Conservation (phyloP, 2,329 filamentous ascomycete species). For the Exophiala bonariae region DNA sequence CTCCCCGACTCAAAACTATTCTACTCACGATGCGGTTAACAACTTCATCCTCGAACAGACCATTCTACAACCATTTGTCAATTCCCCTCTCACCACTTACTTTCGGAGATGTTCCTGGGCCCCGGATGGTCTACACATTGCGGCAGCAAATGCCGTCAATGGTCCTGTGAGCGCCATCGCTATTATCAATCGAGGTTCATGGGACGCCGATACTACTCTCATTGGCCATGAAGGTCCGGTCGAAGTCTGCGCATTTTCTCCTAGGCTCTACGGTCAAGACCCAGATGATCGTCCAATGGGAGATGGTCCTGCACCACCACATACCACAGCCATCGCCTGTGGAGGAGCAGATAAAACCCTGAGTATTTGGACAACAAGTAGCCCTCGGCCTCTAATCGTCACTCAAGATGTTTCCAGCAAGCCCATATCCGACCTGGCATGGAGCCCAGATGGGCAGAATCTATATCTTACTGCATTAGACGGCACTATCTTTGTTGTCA, state of each 20-base stretch:
- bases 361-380: slow-evolving; percentile 97
- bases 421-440: slow-evolving; percentile 89
- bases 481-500: slow-evolving; percentile 77
- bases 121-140: slow-evolving; percentile 94
- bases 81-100: slow-evolving; percentile 92
- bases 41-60: slow-evolving; percentile 96
- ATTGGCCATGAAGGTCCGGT: slow-evolving; percentile 97
- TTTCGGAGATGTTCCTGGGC: slow-evolving; percentile 97
- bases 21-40: slow-evolving; percentile 90
- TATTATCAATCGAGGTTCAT: slow-evolving; percentile 86
- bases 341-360: slow-evolving; percentile 95
- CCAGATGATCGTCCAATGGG: slow-evolving; percentile 54
- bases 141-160: slow-evolving; percentile 94
- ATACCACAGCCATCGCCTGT: slow-evolving; percentile 92
- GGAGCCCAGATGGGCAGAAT: slow-evolving; percentile 87
- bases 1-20: slow-evolving; percentile 84
- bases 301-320: slow-evolving; percentile 45
- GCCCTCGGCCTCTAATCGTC: slow-evolving; percentile 85
- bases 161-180: slow-evolving; percentile 96
- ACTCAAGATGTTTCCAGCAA: slow-evolving; percentile 86
- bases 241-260: slow-evolving; percentile 96
- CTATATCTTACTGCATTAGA: slow-evolving; percentile 86
- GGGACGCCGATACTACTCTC: slow-evolving; percentile 96
- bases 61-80: slow-evolving; percentile 81
- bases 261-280: slow-evolving; percentile 78